Evolutionary conservation across 1,139 yeast species (phyloP).

Genomic region (Kluyveromyces sp.): DNA sequence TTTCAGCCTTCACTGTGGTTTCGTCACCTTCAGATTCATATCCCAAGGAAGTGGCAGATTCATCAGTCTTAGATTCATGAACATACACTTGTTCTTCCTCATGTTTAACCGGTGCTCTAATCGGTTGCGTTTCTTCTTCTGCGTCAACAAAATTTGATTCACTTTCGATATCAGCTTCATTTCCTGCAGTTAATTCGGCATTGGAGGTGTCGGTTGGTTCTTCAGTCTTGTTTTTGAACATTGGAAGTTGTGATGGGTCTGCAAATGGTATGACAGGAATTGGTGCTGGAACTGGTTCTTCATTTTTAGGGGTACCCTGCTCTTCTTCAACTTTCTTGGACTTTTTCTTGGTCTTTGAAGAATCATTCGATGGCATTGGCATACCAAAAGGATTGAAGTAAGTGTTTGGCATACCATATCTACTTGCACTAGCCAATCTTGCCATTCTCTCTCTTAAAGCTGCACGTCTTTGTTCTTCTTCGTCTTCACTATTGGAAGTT

Average conservation of each 20-base stretch:
- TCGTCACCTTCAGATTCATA: conserved; percentile 4
- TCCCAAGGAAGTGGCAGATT: neutral
- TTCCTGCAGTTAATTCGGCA: conserved; percentile 8
- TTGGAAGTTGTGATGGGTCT: conserved; percentile 23
- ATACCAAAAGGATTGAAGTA: conserved; percentile 50
- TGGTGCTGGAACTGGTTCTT: conserved; percentile 29
- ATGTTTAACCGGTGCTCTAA: neutral
- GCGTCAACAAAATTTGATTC: conserved; percentile 8
- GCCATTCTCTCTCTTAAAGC: conserved; percentile 94
- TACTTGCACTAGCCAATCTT: conserved; percentile 83
- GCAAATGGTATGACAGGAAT: conserved; percentile 50
- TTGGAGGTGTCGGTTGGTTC: conserved; percentile 13
- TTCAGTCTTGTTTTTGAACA: conserved; percentile 16
- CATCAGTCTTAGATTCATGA: neutral
- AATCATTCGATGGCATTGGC: conserved; percentile 31
- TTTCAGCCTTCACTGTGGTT: neutral
- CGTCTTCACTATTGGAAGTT: conserved; percentile 48
- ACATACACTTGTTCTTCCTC: neutral
- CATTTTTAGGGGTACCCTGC: conserved; percentile 16
- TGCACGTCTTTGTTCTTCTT: conserved; percentile 72
- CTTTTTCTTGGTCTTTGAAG: conserved; percentile 23
- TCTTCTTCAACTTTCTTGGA: conserved; percentile 21
- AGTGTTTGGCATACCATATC: conserved; percentile 69
- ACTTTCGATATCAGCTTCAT: conserved; percentile 11
- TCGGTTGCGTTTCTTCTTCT: neutral